phyloP scores from a whole-genome alignment of 768 basidiomycete species.

The Lactifluus pinguis region DNA sequence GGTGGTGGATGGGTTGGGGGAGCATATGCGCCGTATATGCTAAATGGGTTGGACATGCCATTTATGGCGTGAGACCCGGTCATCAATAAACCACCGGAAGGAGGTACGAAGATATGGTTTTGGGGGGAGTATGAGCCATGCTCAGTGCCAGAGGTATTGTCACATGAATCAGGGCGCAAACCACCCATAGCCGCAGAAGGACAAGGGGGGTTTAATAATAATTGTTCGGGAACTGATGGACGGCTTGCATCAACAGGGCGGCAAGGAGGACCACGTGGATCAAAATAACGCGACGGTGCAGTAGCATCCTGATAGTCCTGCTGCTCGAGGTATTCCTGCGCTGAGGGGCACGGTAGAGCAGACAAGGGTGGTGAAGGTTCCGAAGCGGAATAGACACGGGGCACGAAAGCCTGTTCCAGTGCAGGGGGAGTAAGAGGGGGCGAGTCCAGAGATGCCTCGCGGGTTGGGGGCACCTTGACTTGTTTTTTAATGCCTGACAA shows the following conservation, averaged over 20 bases:
- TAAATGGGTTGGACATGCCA: conserved; percentile 5
- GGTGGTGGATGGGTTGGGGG: conserved; percentile 19
- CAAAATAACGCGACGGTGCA: conserved; percentile 11
- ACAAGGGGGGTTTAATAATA: not conserved
- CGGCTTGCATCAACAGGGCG: not conserved
- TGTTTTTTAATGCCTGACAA: conserved; percentile 12
- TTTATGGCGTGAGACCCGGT: conserved; percentile 11
- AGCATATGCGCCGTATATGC: conserved; percentile 11
- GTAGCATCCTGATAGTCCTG: conserved; percentile 6
- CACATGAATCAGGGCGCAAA: conserved; percentile 10
- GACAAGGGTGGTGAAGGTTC: conserved; percentile 11
- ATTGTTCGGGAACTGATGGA: not conserved
- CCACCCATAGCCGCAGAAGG: conserved; percentile 4
- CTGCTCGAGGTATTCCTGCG: conserved; percentile 16
- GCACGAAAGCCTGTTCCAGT: conserved; percentile 19
- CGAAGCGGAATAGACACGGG: conserved; percentile 5
- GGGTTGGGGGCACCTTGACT: conserved; percentile 11
- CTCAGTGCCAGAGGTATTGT: conserved; percentile 9
- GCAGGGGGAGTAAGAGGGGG: conserved; percentile 23
- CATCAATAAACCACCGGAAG: conserved; percentile 11
- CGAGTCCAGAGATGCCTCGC: conserved; percentile 16
- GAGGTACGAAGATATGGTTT: conserved; percentile 7
- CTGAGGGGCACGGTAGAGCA: conserved; percentile 8
- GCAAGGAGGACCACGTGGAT: conserved; percentile 16
- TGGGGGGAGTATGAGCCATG: conserved; percentile 5